Conservation (phyloP, 441 rosid genomes). For the Adansonia rubrostipa region DNA sequence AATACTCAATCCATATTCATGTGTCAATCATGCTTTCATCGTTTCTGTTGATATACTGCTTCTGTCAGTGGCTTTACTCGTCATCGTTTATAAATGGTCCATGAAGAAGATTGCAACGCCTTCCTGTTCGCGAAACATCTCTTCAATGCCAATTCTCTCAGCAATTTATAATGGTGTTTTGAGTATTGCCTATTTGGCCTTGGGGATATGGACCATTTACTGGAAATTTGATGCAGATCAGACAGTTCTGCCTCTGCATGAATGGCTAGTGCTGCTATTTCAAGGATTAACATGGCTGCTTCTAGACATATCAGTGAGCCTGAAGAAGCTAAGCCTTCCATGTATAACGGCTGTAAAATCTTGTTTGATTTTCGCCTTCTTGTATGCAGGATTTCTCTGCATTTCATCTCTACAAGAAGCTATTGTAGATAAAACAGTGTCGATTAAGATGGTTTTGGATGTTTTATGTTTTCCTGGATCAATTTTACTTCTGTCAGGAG, state of each 20-base stretch:
- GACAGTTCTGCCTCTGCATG: constrained; percentile 34
- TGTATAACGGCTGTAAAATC: constrained; percentile 27
- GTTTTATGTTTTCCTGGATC: constrained; percentile 39
- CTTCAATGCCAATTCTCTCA: constrained; percentile 28
- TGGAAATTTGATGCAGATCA: constrained; percentile 25
- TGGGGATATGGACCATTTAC: constrained; percentile 38
- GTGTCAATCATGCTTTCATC: constrained; percentile 32
- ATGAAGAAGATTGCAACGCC: constrained; percentile 20
- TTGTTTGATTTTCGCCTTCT: constrained; percentile 33
- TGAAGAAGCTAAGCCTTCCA: constrained; percentile 27
- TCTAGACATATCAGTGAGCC: constrained; percentile 27
- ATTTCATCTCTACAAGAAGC: constrained; percentile 37
- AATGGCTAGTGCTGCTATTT: constrained; percentile 39
- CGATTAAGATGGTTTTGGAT: constrained; percentile 30
- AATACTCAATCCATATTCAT: constrained; percentile 33
- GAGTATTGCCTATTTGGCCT: constrained; percentile 39
- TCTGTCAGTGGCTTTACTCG: constrained; percentile 21
- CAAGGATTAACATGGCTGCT: constrained; percentile 51
- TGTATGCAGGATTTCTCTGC: constrained; percentile 43
- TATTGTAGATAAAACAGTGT: constrained; percentile 16
- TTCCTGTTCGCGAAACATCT: constrained; percentile 4
- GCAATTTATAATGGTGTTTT: constrained; percentile 36
- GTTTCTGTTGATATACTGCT: constrained; percentile 38
- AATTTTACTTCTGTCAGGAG: constrained; percentile 32
- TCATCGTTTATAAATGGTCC: constrained; percentile 29